Conservation (phyloP, 2,329 filamentous ascomycete species). For the Trichoderma sp. region DNA sequence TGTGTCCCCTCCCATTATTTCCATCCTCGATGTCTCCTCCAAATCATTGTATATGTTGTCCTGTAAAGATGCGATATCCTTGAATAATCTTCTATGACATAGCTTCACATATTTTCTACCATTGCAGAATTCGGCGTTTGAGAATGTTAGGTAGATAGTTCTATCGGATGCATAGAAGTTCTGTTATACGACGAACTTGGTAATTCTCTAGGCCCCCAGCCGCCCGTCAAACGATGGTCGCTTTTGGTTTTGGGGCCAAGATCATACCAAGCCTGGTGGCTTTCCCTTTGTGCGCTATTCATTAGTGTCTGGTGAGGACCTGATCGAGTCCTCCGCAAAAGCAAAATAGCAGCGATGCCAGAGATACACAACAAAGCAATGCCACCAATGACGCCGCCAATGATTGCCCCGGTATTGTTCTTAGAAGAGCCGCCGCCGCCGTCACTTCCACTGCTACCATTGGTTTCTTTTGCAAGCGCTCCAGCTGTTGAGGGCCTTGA, state of each 20-base stretch:
- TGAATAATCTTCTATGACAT: background rate
- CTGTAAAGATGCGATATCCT: background rate
- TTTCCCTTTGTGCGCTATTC: background rate
- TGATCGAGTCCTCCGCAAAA: constrained; percentile 29
- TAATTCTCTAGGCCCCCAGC: constrained; percentile 22
- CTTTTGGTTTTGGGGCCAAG: background rate
- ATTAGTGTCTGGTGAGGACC: background rate
- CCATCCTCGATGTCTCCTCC: background rate
- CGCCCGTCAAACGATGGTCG: background rate
- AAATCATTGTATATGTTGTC: background rate
- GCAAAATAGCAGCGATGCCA: constrained; percentile 31
- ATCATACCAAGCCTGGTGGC: constrained; percentile 3
- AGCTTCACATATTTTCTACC: background rate
- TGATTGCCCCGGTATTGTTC: constrained; percentile 40
- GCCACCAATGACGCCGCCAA: constrained; percentile 43
- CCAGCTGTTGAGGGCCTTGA: constrained; percentile 12
- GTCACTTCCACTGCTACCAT: background rate
- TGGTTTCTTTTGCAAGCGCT: constrained; percentile 12
- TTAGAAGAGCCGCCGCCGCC: constrained; percentile 3
- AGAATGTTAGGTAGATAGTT: background rate
- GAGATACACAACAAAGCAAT: constrained; percentile 42
- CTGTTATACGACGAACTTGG: background rate
- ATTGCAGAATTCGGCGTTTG: background rate
- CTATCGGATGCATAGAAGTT: background rate
- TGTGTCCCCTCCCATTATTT: background rate